Conservation (phyloP, 257 asterid species). For the Jasminum sambac region DNA sequence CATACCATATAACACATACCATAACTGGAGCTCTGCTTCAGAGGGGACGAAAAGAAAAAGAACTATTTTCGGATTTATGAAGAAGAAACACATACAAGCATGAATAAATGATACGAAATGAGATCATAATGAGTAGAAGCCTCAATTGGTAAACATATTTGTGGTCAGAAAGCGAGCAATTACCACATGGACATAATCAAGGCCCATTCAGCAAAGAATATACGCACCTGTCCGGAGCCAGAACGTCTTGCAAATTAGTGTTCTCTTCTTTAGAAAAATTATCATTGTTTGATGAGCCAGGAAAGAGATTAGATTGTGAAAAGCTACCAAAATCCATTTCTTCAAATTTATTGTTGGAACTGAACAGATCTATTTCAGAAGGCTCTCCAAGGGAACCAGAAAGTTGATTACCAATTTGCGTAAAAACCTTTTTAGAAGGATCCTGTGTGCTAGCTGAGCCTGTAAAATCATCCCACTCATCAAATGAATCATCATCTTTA, state of each 20-base stretch:
- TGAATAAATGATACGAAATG: constrained; percentile 11
- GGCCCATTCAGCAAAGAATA: constrained; percentile 21
- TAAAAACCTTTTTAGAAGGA: constrained; percentile 41
- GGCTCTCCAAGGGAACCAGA: constrained; percentile 35
- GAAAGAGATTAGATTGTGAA: constrained; percentile 45
- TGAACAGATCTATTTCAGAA: constrained; percentile 39
- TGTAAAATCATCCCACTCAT: constrained; percentile 73
- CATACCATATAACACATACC: no score
- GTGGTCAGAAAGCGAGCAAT: constrained; percentile 22
- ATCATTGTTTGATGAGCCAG: constrained; percentile 35
- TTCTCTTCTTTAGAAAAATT: constrained; percentile 33
- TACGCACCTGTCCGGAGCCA: constrained; percentile 55
- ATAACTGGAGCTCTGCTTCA: background rate
- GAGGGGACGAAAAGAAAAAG: no score
- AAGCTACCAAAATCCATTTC: constrained; percentile 47
- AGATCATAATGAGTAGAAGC: constrained; percentile 9
- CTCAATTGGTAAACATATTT: background rate
- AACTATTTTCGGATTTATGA: background rate
- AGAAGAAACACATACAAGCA: constrained; percentile 7
- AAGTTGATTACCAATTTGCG: constrained; percentile 33
- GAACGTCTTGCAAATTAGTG: constrained; percentile 33
- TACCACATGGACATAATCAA: constrained; percentile 9
- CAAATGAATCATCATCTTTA: constrained; percentile 42
- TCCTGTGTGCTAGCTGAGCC: constrained; percentile 45
- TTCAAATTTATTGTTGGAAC: constrained; percentile 37